Base-by-base conservation (phyloP, 2,329 filamentous ascomycete genomes). In the Hypoxylon sp. region DNA sequence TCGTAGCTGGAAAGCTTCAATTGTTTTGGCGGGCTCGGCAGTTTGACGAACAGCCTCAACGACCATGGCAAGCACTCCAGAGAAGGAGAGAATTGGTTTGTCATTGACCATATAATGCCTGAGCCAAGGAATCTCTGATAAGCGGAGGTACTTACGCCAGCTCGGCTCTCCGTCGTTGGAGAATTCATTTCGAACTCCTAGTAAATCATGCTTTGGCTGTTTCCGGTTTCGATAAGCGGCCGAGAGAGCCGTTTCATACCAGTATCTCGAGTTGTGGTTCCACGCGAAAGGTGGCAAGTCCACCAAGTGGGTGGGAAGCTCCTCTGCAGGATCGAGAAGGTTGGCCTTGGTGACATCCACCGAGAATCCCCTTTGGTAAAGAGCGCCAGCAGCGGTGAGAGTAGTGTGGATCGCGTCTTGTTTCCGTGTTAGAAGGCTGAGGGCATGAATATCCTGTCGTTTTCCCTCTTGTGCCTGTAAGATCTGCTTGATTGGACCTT, bases 31-130 rank as follows among this genome's bases (percentile, higher is more conserved):
- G 1, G 71, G 67, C 67, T 69, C 74, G 21, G 74, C 70, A 47
- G 72, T 75, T 62, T 78, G 73, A n/a, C 73, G 72, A 42, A 77
- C 72, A 0, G 78, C 80, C 53, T 81, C 79, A 1, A 79, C 74
- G 4, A 78, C 78, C 78, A 80, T 79, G 15, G 75, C 72, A 1
- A 81, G 48, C 55, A 77, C 79, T 1, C 78, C 77, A 1, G 82
- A 80, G n/a, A 80, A 83, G 35, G 85, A 83, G 57, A 83, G 85
- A 61, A 86, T 80, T 62, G 83, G 82, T 47, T 84, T 82, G 68
- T 79, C 81, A 47, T 84, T 79, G 63, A 87, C 83, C 47, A 78
- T 73, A 72, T 87, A 86, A 68, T 87, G 84, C 46, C 82, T 77
- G 7, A 85, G 79, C 74, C 87, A 87, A 1, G 80, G 80, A 1